Evolutionary conservation across 1,139 yeast species (phyloP), one percentile per base, ranked within the genome.

Genomic region (Candida smagusa): DNA sequence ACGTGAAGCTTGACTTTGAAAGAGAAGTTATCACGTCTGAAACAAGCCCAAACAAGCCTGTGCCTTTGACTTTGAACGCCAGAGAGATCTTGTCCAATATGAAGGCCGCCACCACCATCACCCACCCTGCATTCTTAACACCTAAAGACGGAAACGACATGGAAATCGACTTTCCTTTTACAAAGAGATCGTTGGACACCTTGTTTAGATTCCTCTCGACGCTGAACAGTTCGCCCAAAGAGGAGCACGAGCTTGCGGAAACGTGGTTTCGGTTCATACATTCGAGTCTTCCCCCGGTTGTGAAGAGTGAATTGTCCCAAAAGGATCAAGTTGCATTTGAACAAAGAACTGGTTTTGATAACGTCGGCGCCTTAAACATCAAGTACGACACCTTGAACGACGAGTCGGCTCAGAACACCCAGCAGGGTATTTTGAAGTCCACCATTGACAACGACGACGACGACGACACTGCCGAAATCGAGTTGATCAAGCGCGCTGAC

Each of bases 1-100:
- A 63, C 30, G 63, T 73, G 8, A 66, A 66, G 34, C 53, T 82
- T 9, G 81, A 82, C 50, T 63, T 68, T 35, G 57, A 65, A 1
- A 61, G 67, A 25, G 57, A 59, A n/a, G 36, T 43, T 22, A 49
- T 64, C 27, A 52, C 54, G 30, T 41, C 53, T 8, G 44, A 48
- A 11, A 37, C 33, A n/a, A 26, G 28, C 21, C 31, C 41, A 16
- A 7, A 9, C 7, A 41, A 37, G 11, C 32, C 31, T 9, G 42
- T 56, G 7, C 54, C 57, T 1, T 37, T 46, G 21, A 40, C 58
- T 3, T 41, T 59, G n/a, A 54, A 52, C 12, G 44, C 59, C 2
- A 47, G 49, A 31, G 54, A 53, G 12, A 56, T 66, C 2, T 48
- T 49, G 12, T 47, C 48, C 30, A 68, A 67, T 43, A 49, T 65